phyloP scores from a whole-genome alignment of 306 rosid genomes.

The Pyrus bretschneideri region DNA sequence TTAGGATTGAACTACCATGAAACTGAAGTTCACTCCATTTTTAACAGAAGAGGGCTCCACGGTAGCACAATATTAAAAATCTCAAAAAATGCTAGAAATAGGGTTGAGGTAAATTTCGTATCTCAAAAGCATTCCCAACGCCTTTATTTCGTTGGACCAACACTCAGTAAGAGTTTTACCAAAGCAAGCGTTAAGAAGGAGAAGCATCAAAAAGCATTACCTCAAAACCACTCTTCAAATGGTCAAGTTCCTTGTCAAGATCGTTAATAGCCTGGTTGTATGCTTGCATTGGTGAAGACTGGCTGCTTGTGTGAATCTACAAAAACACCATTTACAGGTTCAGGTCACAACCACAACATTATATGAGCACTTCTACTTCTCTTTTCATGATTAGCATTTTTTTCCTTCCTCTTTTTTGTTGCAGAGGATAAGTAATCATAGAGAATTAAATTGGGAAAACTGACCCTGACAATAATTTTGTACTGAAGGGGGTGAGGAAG shows the following conservation, averaged over 20 bases:
- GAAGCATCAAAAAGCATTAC: slow-evolving; percentile 22
- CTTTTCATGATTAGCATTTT: background rate
- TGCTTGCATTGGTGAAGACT: slow-evolving; percentile 93
- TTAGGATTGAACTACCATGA: background rate
- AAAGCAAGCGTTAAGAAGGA: background rate
- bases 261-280: slow-evolving; percentile 91
- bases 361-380: background rate
- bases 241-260: slow-evolving; percentile 80
- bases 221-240: slow-evolving; percentile 68
- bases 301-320: slow-evolving; percentile 89
- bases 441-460: slow-evolving; percentile 1
- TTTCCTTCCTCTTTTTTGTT: background rate
- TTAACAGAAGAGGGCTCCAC: background rate
- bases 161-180: too few species aligned
- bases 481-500: slow-evolving; percentile 95
- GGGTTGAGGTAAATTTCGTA: background rate
- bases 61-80: background rate
- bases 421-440: background rate
- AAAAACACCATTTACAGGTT: slow-evolving; percentile 11
- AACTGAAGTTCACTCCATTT: background rate
- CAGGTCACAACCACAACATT: background rate
- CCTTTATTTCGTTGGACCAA: background rate
- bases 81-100: too few species aligned
- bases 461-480: slow-evolving; percentile 81
- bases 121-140: background rate